Evolutionary conservation across 1,284 basidiomycete genomes (phyloP).

Genomic region (Microbotryum saponariae): DNA sequence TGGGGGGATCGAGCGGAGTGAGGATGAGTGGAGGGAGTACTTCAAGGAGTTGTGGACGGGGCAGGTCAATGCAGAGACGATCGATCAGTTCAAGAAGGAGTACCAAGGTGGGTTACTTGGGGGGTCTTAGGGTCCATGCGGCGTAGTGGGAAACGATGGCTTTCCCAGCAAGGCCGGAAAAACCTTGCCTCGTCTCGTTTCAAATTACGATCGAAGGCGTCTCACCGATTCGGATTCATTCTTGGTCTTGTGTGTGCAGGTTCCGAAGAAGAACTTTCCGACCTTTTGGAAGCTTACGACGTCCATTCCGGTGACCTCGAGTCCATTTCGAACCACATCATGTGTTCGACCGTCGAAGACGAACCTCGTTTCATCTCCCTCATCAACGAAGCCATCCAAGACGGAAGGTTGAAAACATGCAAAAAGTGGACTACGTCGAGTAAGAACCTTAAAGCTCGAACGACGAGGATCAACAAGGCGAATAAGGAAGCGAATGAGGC

Average conservation of each 20-base stretch:
- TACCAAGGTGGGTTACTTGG: slow-evolving; percentile 64
- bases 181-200: background rate
- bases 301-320: slow-evolving; percentile 61
- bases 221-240: background rate
- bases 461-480: slow-evolving; percentile 48
- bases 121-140: background rate
- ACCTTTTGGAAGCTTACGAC: slow-evolving; percentile 65
- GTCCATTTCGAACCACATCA: slow-evolving; percentile 71
- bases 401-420: slow-evolving; percentile 51
- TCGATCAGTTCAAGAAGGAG: slow-evolving; percentile 81
- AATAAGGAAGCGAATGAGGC: slow-evolving; percentile 77
- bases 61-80: slow-evolving; percentile 64
- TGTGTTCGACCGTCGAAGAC: slow-evolving; percentile 64
- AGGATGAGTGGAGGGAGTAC: slow-evolving; percentile 86
- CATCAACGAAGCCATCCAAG: slow-evolving; percentile 59
- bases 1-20: slow-evolving; percentile 57
- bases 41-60: slow-evolving; percentile 72
- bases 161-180: no score
- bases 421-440: slow-evolving; percentile 60
- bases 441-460: slow-evolving; percentile 67
- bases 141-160: background rate
- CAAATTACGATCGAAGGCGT: no score
- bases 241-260: slow-evolving; percentile 46
- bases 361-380: slow-evolving; percentile 70
- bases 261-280: slow-evolving; percentile 70